Base-by-base conservation (phyloP, 2,329 filamentous ascomycete genomes). In the Monosporascus sp. region DNA sequence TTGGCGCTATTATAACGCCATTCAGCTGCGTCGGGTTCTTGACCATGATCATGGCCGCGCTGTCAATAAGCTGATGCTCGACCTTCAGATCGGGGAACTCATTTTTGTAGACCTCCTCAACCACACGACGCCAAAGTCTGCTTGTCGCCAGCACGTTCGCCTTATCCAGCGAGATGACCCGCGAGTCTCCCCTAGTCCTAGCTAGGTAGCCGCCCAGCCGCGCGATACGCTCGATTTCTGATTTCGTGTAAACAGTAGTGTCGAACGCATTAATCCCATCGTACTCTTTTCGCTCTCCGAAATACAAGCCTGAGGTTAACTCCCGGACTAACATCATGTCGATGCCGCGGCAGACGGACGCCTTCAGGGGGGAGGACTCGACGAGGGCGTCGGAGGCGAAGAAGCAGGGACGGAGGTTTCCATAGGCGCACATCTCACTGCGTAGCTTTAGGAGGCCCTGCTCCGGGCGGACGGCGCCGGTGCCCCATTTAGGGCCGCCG, bases 401-500 rank as follows among this genome's bases (percentile, higher is more conserved):
- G 81, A 89, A 95, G 81, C 93, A 97, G 8, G 92, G 93, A 5
- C 92, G 87, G 53, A 97, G 85, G 82, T 97, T 97, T 63, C 92
- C 93, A 74, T 95, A 97, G 52, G 92, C 90, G 67, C 82, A 81
- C 80, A 97, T 89, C 74, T 97, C 89, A 74, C 94, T 97, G 75
- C 93, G 90, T 50, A 97, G 88, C 62, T 79, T 83, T 56, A 97
- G 85, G 64, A 97, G 85, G 57, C 93, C 93, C 74, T 96, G 90
- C 72, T 97, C 93, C 1, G 93, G 93, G 46, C 92, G 89, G 58
- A 97, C 87, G 53, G 84, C 75, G 61, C 89, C 90, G 35, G 90
- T 94, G 56, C 92, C 92, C 90, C 92, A 97, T 90, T 97, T 72
- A 15, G 94, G 93, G n/a, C 93, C 93, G 63, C 93, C 93, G 66